These are phyloP conservation scores for Hyphopichia homilentoma DNA, from an alignment of 805 yeast genomes.

Conservation along the genomic window DNA sequence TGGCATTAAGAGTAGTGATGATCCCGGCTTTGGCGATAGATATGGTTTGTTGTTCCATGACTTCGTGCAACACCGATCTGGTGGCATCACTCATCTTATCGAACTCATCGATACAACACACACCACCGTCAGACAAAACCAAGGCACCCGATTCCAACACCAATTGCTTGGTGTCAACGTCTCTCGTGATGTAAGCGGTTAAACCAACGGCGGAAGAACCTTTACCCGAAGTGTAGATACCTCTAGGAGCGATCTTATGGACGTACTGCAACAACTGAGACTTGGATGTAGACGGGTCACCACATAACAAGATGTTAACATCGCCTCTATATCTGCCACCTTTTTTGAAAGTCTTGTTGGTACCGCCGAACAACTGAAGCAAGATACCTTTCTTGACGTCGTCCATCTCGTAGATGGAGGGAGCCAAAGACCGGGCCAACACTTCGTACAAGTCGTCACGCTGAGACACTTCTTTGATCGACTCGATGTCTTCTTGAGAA, in stretches of 20 bases:
- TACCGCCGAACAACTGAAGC: slow-evolving; percentile 92
- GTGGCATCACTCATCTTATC: slow-evolving; percentile 97
- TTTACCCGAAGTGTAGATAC: slow-evolving; percentile 96
- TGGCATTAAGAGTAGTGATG: slow-evolving; percentile 92
- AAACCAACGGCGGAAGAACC: slow-evolving; percentile 99
- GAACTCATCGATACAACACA: slow-evolving; percentile 97
- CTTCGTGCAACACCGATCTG: slow-evolving; percentile 93
- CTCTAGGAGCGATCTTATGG: slow-evolving; percentile 96
- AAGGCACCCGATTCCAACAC: slow-evolving; percentile 96
- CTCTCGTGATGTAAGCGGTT: slow-evolving; percentile 95
- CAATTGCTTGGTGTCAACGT: slow-evolving; percentile 86
- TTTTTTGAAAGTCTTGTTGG: slow-evolving; percentile 80
- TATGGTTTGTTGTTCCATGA: slow-evolving; percentile 98
- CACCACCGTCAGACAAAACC: slow-evolving; percentile 95
- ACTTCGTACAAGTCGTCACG: slow-evolving; percentile 83
- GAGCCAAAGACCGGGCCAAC: slow-evolving; percentile 87
- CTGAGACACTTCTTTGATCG: slow-evolving; percentile 56
- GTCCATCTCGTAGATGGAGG: slow-evolving; percentile 94
- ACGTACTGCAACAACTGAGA: slow-evolving; percentile 93
- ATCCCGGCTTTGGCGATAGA: slow-evolving; percentile 98
- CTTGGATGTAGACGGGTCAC: slow-evolving; percentile 97
- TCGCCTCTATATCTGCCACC: slow-evolving; percentile 98
- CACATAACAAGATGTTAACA: slow-evolving; percentile 85
- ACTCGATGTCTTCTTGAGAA: slow-evolving; percentile 63
- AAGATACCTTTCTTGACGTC: slow-evolving; percentile 95